Evolutionary conservation across 164 flowering plant genomes (phyloP).

Genomic region (Taxillus chinensis): DNA sequence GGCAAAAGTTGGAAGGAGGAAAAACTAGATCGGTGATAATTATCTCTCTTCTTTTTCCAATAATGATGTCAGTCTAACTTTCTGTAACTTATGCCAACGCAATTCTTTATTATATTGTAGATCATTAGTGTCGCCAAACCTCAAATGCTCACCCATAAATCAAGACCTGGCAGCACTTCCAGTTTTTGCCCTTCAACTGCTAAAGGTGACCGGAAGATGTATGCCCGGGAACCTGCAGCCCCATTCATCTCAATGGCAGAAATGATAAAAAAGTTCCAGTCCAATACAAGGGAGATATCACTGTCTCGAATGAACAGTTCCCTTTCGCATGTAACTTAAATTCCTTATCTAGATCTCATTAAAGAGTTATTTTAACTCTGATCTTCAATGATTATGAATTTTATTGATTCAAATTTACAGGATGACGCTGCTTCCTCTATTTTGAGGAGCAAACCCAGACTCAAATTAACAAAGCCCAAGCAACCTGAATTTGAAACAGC

Average conservation of each 20-base stretch:
- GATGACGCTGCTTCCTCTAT: constrained; percentile 25
- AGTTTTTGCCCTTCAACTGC: constrained; percentile 21
- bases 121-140: constrained; percentile 65
- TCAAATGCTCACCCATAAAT: constrained; percentile 61
- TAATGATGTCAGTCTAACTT: too few relatives aligned
- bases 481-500: constrained; percentile 83
- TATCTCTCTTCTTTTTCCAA: background rate
- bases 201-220: constrained; percentile 34
- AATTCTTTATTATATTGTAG: constrained; percentile 26
- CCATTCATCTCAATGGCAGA: constrained; percentile 86
- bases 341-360: background rate
- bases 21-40: constrained; percentile 63
- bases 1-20: constrained; percentile 86
- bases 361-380: background rate
- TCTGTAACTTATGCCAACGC: background rate
- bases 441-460: constrained; percentile 42
- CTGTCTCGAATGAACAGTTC: constrained; percentile 32
- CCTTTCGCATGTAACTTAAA: constrained; percentile 35
- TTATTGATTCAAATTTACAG: constrained; percentile 11
- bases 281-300: constrained; percentile 57
- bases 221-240: constrained; percentile 59
- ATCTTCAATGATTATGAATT: background rate
- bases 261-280: constrained; percentile 71
- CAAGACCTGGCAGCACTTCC: constrained; percentile 34
- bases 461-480: constrained; percentile 74